phyloP scores from a whole-genome alignment of 78 protist genomes.

The Speleostelium caveatum region DNA sequence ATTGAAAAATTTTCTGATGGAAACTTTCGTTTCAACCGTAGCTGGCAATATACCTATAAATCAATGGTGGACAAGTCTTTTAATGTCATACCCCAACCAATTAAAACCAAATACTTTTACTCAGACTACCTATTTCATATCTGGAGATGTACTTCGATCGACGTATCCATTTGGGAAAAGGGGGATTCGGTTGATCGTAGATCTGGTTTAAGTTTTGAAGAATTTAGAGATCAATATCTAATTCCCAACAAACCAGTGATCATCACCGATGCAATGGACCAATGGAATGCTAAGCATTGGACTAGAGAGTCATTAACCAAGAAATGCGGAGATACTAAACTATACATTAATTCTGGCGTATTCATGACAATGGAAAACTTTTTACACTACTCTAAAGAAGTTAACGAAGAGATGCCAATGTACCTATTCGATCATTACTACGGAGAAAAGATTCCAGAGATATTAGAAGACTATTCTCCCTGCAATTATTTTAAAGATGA shows the following conservation, averaged over 20 bases:
- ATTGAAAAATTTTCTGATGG: constrained; percentile 44
- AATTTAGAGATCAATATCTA: constrained; percentile 46
- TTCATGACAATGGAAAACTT: constrained; percentile 75
- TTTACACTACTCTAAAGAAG: constrained; percentile 28
- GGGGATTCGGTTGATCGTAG: constrained; percentile 64
- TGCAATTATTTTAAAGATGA: constrained; percentile 62
- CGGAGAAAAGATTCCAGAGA: constrained; percentile 61
- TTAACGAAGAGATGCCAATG: constrained; percentile 86
- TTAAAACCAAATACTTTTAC: constrained; percentile 33
- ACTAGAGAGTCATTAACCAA: constrained; percentile 45
- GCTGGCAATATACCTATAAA: constrained; percentile 50
- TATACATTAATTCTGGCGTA: constrained; percentile 57
- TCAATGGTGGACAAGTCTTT: neutral
- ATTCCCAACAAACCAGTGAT: constrained; percentile 75
- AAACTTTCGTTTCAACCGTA: constrained; percentile 19
- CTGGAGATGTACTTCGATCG: constrained; percentile 63
- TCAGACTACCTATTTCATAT: constrained; percentile 66
- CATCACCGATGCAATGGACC: constrained; percentile 29
- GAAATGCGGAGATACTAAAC: constrained; percentile 20
- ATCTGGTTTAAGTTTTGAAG: constrained; percentile 13
- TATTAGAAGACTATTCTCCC: constrained; percentile 49
- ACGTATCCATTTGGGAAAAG: constrained; percentile 18
- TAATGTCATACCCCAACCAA: constrained; percentile 4
- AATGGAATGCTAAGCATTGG: constrained; percentile 56
- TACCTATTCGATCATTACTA: constrained; percentile 88